Conservation (phyloP, 331 rosid species). For the Stylosanthes scabra region DNA sequence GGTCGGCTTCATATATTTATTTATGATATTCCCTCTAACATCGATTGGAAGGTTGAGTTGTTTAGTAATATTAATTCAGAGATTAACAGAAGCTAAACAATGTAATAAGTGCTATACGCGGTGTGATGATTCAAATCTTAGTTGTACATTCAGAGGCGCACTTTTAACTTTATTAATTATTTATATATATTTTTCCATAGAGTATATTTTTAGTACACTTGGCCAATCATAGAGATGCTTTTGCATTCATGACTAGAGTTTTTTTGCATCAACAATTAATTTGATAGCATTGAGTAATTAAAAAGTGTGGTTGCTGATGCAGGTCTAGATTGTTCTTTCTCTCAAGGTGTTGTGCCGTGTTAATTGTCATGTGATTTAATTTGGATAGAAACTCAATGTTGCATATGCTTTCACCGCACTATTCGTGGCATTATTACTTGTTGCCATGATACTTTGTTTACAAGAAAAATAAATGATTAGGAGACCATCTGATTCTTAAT, state of each 20-base stretch:
- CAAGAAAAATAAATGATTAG: neutral
- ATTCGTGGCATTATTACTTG: slow-evolving; percentile 41
- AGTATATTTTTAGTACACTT: neutral
- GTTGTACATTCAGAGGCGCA: slow-evolving; percentile 10
- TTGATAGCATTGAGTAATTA: slow-evolving; percentile 22
- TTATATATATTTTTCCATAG: neutral
- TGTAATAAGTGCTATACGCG: slow-evolving; percentile 20
- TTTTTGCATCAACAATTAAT: slow-evolving; percentile 7
- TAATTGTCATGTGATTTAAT: slow-evolving; percentile 33
- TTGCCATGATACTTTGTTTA: slow-evolving; percentile 2
- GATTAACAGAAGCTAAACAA: slow-evolving; percentile 14
- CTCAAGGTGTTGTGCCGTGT: neutral
- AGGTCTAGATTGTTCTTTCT: slow-evolving; percentile 10
- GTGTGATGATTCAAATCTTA: slow-evolving; percentile 13
- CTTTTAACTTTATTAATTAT: neutral
- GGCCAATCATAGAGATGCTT: slow-evolving; percentile 10
- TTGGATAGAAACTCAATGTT: slow-evolving; percentile 13
- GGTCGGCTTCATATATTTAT: neutral
- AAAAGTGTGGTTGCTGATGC: slow-evolving; percentile 7
- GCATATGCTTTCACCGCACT: slow-evolving; percentile 39
- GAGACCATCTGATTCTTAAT: neutral
- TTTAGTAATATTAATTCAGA: neutral
- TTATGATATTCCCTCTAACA: neutral
- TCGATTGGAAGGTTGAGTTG: neutral
- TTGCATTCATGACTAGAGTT: too few relatives aligned